Percentiles rank a stretch among this genome's conserved stretches.
Evolutionary conservation across 2,329 filamentous ascomycete species (phyloP).

Genomic region (Fusarium longipes): DNA sequence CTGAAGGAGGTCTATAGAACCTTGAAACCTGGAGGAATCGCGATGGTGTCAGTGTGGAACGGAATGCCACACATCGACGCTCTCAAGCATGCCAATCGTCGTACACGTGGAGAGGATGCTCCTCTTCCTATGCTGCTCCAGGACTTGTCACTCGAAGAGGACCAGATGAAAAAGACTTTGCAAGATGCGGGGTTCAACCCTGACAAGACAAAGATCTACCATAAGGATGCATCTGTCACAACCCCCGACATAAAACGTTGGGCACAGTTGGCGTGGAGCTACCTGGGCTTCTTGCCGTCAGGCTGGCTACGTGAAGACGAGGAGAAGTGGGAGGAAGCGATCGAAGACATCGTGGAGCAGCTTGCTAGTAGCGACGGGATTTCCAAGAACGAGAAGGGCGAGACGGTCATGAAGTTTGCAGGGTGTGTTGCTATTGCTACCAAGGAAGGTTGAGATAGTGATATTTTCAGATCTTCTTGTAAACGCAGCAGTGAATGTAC

Average conservation of each 20-base stretch:
- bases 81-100: background rate
- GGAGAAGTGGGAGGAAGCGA: background rate
- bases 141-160: background rate
- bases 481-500: background rate
- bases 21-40: background rate
- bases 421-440: background rate
- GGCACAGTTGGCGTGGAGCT: background rate
- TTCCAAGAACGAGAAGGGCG: background rate
- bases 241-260: background rate
- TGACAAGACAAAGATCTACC: background rate
- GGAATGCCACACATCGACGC: background rate
- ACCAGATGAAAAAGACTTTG: background rate
- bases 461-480: too few relatives aligned
- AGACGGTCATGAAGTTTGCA: background rate
- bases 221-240: background rate
- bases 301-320: background rate
- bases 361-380: background rate
- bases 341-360: background rate
- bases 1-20: background rate
- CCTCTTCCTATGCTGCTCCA: background rate
- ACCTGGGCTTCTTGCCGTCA: background rate
- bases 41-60: background rate
- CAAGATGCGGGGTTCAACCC: background rate
- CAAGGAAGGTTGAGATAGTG: background rate
- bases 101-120: background rate